Evolutionary conservation across 345 rosid genomes (phyloP).

Genomic region (Stellera chamaejasme): DNA sequence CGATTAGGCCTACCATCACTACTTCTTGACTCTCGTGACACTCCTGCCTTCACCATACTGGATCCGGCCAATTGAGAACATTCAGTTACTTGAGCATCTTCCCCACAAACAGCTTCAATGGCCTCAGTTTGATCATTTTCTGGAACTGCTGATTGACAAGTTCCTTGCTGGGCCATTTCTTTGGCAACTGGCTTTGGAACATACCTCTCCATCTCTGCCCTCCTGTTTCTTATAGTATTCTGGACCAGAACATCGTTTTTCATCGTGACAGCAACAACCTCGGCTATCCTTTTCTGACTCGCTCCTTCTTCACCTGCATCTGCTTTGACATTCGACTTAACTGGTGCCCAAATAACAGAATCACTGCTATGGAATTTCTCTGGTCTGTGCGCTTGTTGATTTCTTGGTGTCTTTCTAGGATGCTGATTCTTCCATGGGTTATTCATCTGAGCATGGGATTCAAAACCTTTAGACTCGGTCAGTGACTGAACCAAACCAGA

Average conservation of each 20-base stretch:
- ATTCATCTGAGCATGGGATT: conserved; percentile 35
- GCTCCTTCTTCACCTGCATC: conserved; percentile 48
- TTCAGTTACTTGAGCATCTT: conserved; percentile 25
- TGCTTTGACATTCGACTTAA: conserved; percentile 48
- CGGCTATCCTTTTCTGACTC: conserved; percentile 31
- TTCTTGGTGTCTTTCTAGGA: conserved; percentile 48
- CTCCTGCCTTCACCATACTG: conserved; percentile 29
- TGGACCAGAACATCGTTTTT: conserved; percentile 51
- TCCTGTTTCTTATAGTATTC: conserved; percentile 56
- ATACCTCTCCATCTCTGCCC: conserved; percentile 89
- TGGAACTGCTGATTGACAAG: conserved; percentile 29
- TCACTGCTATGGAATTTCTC: conserved; percentile 46
- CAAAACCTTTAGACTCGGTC: conserved; percentile 37
- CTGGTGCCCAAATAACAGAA: conserved; percentile 87
- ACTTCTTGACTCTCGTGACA: conserved; percentile 31
- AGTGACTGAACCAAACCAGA: conserved; percentile 16
- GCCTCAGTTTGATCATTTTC: conserved; percentile 20
- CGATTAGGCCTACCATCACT: conserved; percentile 52
- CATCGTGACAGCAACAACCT: conserved; percentile 23
- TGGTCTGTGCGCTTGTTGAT: conserved; percentile 37
- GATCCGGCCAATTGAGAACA: conserved; percentile 25
- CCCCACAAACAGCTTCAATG: conserved; percentile 24
- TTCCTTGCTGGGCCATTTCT: conserved; percentile 71
- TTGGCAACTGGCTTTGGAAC: conserved; percentile 82
- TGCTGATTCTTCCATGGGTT: conserved; percentile 64